Percentiles rank a stretch among this genome's conserved stretches.
Evolutionary conservation across 2,329 filamentous ascomycete genomes (phyloP).

Genomic region (Fusarium newnesense): DNA sequence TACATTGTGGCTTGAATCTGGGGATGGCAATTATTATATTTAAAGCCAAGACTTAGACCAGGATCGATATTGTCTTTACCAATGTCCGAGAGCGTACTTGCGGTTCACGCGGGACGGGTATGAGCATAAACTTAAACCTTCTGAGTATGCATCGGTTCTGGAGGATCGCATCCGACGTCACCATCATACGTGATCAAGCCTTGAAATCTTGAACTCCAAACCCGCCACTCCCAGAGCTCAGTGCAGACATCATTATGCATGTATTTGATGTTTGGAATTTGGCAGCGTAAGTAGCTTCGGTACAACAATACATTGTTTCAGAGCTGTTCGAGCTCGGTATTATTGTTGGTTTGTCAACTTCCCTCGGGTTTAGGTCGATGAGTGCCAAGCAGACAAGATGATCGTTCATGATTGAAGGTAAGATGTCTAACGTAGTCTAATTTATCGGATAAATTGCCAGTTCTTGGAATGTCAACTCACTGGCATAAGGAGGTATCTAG

Average conservation of each 20-base stretch:
- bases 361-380: background rate
- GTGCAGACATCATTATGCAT: background rate
- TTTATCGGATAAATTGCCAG: background rate
- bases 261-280: background rate
- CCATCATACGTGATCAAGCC: conserved; percentile 16
- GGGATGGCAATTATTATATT: background rate
- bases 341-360: background rate
- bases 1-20: conserved; percentile 22
- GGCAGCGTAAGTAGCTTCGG: background rate
- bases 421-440: background rate
- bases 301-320: background rate
- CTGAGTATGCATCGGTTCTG: background rate
- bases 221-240: background rate
- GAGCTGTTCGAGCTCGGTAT: background rate
- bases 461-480: background rate
- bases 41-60: background rate
- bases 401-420: background rate
- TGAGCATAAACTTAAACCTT: background rate
- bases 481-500: background rate
- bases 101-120: background rate
- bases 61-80: background rate
- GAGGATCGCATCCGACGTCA: conserved; percentile 15
- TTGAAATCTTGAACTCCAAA: conserved; percentile 20
- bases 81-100: background rate
- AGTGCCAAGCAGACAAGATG: background rate